phyloP scores from a whole-genome alignment of 805 yeast species.

The Candida nitratophila region DNA sequence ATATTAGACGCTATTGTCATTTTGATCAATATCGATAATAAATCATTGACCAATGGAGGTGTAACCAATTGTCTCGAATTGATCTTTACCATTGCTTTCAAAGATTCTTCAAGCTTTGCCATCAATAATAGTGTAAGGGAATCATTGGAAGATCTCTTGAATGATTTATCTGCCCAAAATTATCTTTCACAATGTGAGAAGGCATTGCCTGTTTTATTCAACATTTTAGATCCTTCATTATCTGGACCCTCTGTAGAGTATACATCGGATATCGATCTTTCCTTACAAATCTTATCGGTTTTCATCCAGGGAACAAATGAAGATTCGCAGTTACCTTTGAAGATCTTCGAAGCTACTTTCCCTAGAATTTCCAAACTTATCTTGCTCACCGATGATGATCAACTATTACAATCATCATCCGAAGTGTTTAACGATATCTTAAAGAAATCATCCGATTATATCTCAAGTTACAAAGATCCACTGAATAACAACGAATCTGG shows the following conservation, averaged over 20 bases:
- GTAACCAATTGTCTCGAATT: constrained; percentile 39
- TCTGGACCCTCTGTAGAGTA: constrained; percentile 34
- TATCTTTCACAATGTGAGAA: constrained; percentile 42
- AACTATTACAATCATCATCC: constrained; percentile 68
- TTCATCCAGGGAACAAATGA: constrained; percentile 39
- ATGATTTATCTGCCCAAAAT: constrained; percentile 33
- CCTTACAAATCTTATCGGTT: constrained; percentile 49
- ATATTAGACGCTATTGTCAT: constrained; percentile 63
- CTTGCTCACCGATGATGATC: constrained; percentile 56
- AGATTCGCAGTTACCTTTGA: constrained; percentile 12
- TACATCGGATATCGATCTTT: constrained; percentile 51
- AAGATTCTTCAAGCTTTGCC: constrained; percentile 71
- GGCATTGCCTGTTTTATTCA: constrained; percentile 45
- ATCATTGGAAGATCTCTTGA: constrained; percentile 55
- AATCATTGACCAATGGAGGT: constrained; percentile 19
- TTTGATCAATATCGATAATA: constrained; percentile 43
- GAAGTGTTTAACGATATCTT: constrained; percentile 64
- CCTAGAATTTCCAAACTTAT: constrained; percentile 36
- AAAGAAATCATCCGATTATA: constrained; percentile 28
- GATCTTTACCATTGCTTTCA: constrained; percentile 57
- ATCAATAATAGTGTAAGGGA: constrained; percentile 62
- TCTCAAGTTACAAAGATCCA: constrained; percentile 23
- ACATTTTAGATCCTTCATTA: constrained; percentile 29
- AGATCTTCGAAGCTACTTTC: constrained; percentile 35
- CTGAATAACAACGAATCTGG: constrained; percentile 38